These are phyloP conservation scores for Jaltomata sinuosa DNA, from an alignment of 257 asterid species.

Conservation along the genomic window DNA sequence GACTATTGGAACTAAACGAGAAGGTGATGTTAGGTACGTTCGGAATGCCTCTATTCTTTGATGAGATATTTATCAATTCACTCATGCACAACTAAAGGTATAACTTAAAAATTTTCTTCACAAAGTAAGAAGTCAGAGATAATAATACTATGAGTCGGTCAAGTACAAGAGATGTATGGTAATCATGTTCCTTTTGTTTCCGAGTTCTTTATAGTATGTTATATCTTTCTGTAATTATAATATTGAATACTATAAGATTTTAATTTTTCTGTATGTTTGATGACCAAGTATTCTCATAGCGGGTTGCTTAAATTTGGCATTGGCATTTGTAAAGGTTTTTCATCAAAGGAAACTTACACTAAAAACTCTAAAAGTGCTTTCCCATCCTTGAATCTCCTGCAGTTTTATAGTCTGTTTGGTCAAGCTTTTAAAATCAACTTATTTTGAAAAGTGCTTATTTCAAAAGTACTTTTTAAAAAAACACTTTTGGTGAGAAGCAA, in stretches of 20 bases:
- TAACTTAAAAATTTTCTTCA: background rate
- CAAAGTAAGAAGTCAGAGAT: background rate
- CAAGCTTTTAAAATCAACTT: too few relatives aligned
- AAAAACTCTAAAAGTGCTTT: background rate
- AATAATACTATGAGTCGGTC: background rate
- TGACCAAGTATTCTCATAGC: background rate
- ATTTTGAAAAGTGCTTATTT: too few relatives aligned
- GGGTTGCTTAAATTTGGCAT: background rate
- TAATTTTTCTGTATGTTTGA: background rate
- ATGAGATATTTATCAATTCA: background rate
- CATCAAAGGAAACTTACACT: background rate
- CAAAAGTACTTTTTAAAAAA: too few relatives aligned
- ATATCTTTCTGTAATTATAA: background rate
- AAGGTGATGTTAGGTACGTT: slow-evolving; percentile 80
- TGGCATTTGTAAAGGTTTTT: background rate
- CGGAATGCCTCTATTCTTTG: background rate
- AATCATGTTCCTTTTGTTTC: background rate
- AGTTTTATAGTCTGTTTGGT: too few relatives aligned
- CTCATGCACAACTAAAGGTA: background rate
- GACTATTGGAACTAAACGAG: slow-evolving; percentile 87
- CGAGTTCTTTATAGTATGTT: background rate
- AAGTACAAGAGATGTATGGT: background rate
- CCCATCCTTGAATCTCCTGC: background rate
- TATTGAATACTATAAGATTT: background rate
- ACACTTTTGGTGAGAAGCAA: too few relatives aligned